These are phyloP conservation scores for Eucommia ulmoides DNA, from an alignment of 257 asterid species.

Conservation along the genomic window DNA sequence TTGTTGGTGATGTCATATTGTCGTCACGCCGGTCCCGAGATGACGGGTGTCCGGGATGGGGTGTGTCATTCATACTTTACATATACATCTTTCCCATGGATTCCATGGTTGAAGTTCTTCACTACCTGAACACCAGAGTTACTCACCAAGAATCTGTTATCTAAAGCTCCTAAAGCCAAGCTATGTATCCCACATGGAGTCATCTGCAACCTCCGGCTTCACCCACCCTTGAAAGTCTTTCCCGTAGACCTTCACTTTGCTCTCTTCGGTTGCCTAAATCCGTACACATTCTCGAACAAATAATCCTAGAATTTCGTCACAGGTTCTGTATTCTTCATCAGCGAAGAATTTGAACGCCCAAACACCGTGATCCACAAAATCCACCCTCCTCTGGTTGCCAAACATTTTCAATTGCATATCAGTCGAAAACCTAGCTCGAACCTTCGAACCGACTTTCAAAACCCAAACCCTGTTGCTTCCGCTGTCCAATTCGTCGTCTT, in stretches of 20 bases:
- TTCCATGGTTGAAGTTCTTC: slow-evolving; percentile 92
- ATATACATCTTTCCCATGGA: slow-evolving; percentile 92
- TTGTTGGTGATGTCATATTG: no score
- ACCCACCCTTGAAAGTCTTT: slow-evolving; percentile 90
- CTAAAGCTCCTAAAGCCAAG: slow-evolving; percentile 91
- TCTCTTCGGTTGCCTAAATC: slow-evolving; percentile 64
- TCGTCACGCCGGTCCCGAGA: no score
- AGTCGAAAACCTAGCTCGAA: slow-evolving; percentile 24
- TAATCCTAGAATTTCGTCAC: slow-evolving; percentile 65
- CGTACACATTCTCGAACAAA: slow-evolving; percentile 85
- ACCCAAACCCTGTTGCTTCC: not conserved
- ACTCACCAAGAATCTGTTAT: slow-evolving; percentile 85
- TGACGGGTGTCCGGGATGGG: no score
- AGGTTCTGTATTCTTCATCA: slow-evolving; percentile 72
- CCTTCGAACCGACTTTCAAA: not conserved
- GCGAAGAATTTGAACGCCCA: slow-evolving; percentile 77
- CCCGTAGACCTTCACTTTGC: slow-evolving; percentile 71
- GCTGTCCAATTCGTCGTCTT: slow-evolving; percentile 9
- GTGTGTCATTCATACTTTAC: no score
- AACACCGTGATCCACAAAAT: slow-evolving; percentile 79
- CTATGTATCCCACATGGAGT: slow-evolving; percentile 97
- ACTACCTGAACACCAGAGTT: slow-evolving; percentile 94
- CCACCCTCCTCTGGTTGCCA: slow-evolving; percentile 93
- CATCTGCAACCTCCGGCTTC: slow-evolving; percentile 82
- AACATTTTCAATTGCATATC: slow-evolving; percentile 82